phyloP scores from a whole-genome alignment of 345 rosid species.

The Brassica cretica region DNA sequence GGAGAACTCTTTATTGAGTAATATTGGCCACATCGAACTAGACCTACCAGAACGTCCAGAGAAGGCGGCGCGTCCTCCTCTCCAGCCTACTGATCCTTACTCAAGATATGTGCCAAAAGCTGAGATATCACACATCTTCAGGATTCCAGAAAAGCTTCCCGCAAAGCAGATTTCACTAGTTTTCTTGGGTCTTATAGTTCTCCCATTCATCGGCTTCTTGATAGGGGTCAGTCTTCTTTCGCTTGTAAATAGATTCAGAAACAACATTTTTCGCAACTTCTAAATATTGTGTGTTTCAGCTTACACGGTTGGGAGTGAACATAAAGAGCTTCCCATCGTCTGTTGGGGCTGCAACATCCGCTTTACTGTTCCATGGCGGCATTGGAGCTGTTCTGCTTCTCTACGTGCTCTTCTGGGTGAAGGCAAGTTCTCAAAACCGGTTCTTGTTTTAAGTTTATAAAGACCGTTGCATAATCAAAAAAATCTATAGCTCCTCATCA shows the following conservation, averaged over 20 bases:
- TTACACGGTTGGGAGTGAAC: slow-evolving; percentile 70
- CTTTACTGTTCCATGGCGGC: slow-evolving; percentile 79
- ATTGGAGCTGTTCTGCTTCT: slow-evolving; percentile 84
- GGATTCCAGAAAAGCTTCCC: slow-evolving; percentile 89
- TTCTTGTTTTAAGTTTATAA: not conserved
- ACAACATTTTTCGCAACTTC: not conserved
- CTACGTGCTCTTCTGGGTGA: slow-evolving; percentile 89
- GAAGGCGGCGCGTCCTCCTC: slow-evolving; percentile 80
- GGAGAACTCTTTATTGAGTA: slow-evolving; percentile 81
- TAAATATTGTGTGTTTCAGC: slow-evolving; percentile 45
- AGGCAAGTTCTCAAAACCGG: slow-evolving; percentile 50
- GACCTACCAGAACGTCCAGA: slow-evolving; percentile 95
- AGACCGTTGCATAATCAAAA: not conserved
- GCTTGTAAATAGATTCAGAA: not conserved
- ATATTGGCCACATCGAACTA: slow-evolving; percentile 70
- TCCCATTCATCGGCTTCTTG: slow-evolving; percentile 80
- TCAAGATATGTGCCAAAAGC: slow-evolving; percentile 81
- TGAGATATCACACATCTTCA: slow-evolving; percentile 85
- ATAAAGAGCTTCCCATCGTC: slow-evolving; percentile 85
- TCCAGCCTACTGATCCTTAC: slow-evolving; percentile 59
- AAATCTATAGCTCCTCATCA: not conserved
- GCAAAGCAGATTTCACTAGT: slow-evolving; percentile 72
- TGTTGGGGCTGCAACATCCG: slow-evolving; percentile 59
- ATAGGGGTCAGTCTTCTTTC: slow-evolving; percentile 70
- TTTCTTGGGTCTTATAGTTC: slow-evolving; percentile 72